Percentiles rank a stretch among this genome's conserved stretches.
Conservation (phyloP, 768 basidiomycete genomes). For the Strobilomyces dryophilus region DNA sequence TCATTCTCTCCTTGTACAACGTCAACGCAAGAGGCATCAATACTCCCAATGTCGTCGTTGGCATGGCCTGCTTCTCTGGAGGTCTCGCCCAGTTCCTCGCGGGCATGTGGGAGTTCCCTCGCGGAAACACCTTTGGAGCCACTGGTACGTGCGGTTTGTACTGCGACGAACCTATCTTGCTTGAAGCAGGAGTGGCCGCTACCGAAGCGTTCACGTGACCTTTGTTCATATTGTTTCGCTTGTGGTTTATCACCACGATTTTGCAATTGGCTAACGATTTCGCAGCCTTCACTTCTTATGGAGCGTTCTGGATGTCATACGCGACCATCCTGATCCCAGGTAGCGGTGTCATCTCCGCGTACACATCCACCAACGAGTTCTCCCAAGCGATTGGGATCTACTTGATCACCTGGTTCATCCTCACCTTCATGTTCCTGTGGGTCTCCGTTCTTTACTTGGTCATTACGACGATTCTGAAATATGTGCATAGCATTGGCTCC, state of each 20-base stretch:
- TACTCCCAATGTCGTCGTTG: slow-evolving; percentile 68
- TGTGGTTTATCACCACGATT: background rate
- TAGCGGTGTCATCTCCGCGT: slow-evolving; percentile 58
- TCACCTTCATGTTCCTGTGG: slow-evolving; percentile 68
- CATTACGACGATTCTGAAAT: background rate
- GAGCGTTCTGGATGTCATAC: slow-evolving; percentile 87
- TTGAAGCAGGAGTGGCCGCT: too few relatives aligned
- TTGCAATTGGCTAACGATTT: background rate
- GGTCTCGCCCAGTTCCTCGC: slow-evolving; percentile 84
- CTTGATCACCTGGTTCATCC: slow-evolving; percentile 67
- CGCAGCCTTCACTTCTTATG: slow-evolving; percentile 75
- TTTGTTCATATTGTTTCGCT: background rate
- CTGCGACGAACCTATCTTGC: too few relatives aligned
- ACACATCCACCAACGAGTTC: slow-evolving; percentile 37
- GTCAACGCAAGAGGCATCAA: slow-evolving; percentile 48
- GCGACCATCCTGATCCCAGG: slow-evolving; percentile 69
- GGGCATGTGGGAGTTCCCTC: slow-evolving; percentile 84
- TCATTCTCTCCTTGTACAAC: slow-evolving; percentile 77
- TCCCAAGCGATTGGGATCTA: slow-evolving; percentile 67
- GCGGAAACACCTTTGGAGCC: slow-evolving; percentile 67
- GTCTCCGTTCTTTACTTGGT: slow-evolving; percentile 10
- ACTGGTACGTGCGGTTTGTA: slow-evolving; percentile 42
- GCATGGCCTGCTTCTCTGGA: slow-evolving; percentile 83
- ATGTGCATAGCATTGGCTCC: slow-evolving; percentile 39
- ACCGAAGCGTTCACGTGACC: slow-evolving; percentile 1